Conservation (phyloP, 2,329 filamentous ascomycete species). For the Plenodomus tracheiphilus region DNA sequence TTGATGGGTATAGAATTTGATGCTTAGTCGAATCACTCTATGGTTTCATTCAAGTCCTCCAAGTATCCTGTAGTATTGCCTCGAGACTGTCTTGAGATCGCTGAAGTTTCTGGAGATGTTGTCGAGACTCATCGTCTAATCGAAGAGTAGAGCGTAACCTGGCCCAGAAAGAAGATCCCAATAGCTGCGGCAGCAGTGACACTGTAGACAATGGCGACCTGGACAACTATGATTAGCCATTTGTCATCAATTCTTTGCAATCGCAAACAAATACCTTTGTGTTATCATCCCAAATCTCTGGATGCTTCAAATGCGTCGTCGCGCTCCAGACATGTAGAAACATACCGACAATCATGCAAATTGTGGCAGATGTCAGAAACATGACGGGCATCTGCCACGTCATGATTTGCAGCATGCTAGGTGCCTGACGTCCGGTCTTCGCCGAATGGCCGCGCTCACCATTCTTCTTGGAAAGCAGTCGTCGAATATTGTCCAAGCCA, state of each 20-base stretch:
- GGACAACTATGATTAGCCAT: background rate
- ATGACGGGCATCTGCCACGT: slow-evolving; percentile 46
- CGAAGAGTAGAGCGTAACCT: slow-evolving; percentile 17
- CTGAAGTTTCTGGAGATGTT: too few species aligned
- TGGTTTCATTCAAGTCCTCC: too few species aligned
- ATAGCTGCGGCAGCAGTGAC: slow-evolving; percentile 15
- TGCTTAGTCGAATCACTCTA: too few species aligned
- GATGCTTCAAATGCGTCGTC: slow-evolving; percentile 23
- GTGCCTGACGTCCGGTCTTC: slow-evolving; percentile 24
- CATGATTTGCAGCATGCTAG: slow-evolving; percentile 36
- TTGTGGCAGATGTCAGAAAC: slow-evolving; percentile 39
- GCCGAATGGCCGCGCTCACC: slow-evolving; percentile 18
- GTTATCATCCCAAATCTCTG: slow-evolving; percentile 37
- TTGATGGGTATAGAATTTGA: too few species aligned
- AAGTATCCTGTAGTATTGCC: too few species aligned
- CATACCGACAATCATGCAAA: slow-evolving; percentile 46
- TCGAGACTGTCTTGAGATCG: too few species aligned
- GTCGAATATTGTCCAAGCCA: slow-evolving; percentile 42
- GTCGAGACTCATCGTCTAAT: background rate
- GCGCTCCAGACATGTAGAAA: slow-evolving; percentile 46
- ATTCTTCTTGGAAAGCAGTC: slow-evolving; percentile 34
- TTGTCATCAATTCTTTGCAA: too few species aligned
- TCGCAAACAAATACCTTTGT: slow-evolving; percentile 26
- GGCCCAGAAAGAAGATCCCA: slow-evolving; percentile 24
- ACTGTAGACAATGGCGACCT: slow-evolving; percentile 25